Evolutionary conservation across 176 grass and related monocot genomes (phyloP).

Genomic region (Zoysia japonica): DNA sequence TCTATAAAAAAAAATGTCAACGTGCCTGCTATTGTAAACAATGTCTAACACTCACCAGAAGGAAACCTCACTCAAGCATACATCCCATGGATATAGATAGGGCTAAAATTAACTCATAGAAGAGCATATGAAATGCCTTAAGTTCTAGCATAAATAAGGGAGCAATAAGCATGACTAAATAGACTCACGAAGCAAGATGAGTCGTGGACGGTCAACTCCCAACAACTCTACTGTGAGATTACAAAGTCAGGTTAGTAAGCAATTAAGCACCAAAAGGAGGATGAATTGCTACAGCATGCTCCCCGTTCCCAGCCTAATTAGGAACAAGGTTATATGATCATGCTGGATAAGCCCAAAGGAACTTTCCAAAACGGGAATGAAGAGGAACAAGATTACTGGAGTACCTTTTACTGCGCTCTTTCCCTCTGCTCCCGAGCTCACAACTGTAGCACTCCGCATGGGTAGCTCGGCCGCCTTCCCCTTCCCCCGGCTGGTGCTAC

Average conservation of each 20-base stretch:
- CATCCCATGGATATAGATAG: constrained; percentile 21
- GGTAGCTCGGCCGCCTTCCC: constrained; percentile 41
- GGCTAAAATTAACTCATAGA: not conserved
- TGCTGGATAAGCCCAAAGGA: constrained; percentile 5
- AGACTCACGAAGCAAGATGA: not conserved
- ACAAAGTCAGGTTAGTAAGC: not conserved
- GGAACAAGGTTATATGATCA: constrained; percentile 27
- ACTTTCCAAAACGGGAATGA: not conserved
- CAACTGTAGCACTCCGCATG: constrained; percentile 7
- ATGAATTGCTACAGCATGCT: constrained; percentile 6
- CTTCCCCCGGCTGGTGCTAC: constrained; percentile 38
- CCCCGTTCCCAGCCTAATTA: not conserved
- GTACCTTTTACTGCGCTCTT: constrained; percentile 56
- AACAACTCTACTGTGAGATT: constrained; percentile 15
- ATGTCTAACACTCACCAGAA: not conserved
- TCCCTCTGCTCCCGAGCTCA: constrained; percentile 25
- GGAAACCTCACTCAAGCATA: not conserved
- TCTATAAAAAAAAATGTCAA: constrained; percentile 11
- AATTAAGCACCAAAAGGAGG: not conserved
- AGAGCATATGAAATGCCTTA: not conserved
- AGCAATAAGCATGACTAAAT: constrained; percentile 11
- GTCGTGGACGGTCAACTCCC: not conserved
- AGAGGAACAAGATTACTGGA: not conserved
- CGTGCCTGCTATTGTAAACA: constrained; percentile 2
- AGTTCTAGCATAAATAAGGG: constrained; percentile 17